A percentile compares a stretch with the other conserved stretches of the same genome.
These are phyloP conservation scores for Vickermania spadyakhi DNA, from an alignment of 208 protist genomes.

Conservation along the genomic window DNA sequence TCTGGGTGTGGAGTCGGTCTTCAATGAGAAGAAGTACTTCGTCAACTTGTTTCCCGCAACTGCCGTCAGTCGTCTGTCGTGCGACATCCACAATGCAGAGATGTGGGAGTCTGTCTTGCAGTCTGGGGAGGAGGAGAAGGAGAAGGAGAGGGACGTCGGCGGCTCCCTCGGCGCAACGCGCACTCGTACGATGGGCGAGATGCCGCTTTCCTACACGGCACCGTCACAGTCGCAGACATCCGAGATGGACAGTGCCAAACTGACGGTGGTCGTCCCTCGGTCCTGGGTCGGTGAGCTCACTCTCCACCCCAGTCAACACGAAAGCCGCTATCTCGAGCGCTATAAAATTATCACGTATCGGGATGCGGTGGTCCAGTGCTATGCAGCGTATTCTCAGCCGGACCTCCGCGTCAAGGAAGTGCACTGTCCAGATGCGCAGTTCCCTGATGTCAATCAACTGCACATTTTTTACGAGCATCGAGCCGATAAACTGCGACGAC, in stretches of 20 bases:
- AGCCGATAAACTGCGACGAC: constrained; percentile 63
- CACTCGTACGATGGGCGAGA: constrained; percentile 9
- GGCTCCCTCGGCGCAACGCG: constrained; percentile 1
- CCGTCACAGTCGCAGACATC: constrained; percentile 11
- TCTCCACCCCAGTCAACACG: constrained; percentile 66
- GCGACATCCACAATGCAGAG: constrained; percentile 44
- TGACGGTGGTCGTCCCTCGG: constrained; percentile 21
- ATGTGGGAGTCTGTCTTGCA: constrained; percentile 79
- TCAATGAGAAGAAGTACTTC: constrained; percentile 85
- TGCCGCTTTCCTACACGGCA: constrained; percentile 2
- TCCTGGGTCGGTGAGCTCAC: constrained; percentile 70
- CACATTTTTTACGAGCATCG: constrained; percentile 78
- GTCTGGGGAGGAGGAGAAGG: constrained; percentile 16
- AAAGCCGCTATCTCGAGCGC: constrained; percentile 65
- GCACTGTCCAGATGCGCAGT: constrained; percentile 29
- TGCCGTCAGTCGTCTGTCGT: constrained; percentile 44
- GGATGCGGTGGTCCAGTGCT: constrained; percentile 58
- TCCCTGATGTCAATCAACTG: constrained; percentile 30
- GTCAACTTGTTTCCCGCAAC: constrained; percentile 67
- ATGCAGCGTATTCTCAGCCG: constrained; percentile 66
- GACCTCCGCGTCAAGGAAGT: constrained; percentile 72
- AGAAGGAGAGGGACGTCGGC: constrained; percentile 13
- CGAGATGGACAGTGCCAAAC: constrained; percentile 1
- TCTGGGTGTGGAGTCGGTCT: constrained; percentile 78
- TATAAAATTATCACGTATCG: constrained; percentile 61